These are phyloP conservation scores for Ogataea haglerorum DNA, from an alignment of 805 yeast species.

Conservation along the genomic window DNA sequence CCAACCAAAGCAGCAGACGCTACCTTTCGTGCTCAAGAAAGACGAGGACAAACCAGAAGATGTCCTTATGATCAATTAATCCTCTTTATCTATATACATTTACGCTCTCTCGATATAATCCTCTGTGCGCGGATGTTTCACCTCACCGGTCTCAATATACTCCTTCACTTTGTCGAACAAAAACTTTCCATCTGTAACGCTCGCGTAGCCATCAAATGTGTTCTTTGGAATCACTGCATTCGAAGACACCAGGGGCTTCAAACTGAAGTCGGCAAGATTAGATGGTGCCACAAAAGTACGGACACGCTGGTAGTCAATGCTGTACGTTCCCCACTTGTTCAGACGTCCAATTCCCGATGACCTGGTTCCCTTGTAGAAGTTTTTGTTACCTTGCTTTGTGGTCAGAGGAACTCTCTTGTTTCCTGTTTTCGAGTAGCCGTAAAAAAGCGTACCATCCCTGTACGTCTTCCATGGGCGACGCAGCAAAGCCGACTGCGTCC, in stretches of 20 bases:
- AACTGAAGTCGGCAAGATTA: slow-evolving; percentile 25
- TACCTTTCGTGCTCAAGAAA: slow-evolving; percentile 13
- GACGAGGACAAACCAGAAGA: slow-evolving; percentile 7
- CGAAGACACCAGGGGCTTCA: slow-evolving; percentile 77
- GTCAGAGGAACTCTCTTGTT: slow-evolving; percentile 80
- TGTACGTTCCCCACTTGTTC: slow-evolving; percentile 70
- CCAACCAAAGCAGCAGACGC: slow-evolving; percentile 15
- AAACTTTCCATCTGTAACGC: slow-evolving; percentile 68
- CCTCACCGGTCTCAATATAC: slow-evolving; percentile 69
- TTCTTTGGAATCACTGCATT: slow-evolving; percentile 69
- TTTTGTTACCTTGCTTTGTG: slow-evolving; percentile 92
- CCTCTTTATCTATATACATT: slow-evolving; percentile 12
- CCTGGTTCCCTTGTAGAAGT: slow-evolving; percentile 93
- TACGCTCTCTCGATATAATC: slow-evolving; percentile 38
- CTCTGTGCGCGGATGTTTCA: slow-evolving; percentile 34
- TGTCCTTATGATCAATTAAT: slow-evolving; percentile 10
- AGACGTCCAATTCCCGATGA: slow-evolving; percentile 88
- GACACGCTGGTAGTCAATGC: slow-evolving; percentile 79
- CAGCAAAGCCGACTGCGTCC: slow-evolving; percentile 44
- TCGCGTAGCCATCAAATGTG: slow-evolving; percentile 61
- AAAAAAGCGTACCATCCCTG: slow-evolving; percentile 79
- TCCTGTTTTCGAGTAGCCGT: slow-evolving; percentile 75
- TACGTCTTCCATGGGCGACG: slow-evolving; percentile 88
- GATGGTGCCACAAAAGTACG: slow-evolving; percentile 86
- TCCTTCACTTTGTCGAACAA: slow-evolving; percentile 71